Base-by-base conservation (phyloP, 2,329 filamentous ascomycete genomes). In the Microdochium nivale region DNA sequence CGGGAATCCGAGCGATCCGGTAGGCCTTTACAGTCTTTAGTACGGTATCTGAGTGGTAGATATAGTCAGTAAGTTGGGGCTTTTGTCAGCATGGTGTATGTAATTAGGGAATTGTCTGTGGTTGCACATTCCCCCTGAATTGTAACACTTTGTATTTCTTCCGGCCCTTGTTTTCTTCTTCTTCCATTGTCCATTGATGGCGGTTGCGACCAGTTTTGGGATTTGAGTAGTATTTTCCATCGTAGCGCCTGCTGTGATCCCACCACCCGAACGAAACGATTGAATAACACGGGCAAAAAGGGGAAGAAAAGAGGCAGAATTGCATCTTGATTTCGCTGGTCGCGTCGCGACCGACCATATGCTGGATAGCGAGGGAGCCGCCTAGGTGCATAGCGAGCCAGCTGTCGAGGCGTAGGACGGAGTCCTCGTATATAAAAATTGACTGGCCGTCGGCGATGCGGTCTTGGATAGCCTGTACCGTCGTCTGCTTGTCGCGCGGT, bases 321-420 rank as follows among this genome's bases (percentile, higher is more conserved):
- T 75, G 81, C 78, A 74, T 75, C 55, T 76, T 76, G 58, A 81
- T 81, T 60, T 82, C 78, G 59, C 80, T 76, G 21, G 77, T 79
- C 24, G 79, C 77, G 65, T 82, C 79, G 63, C 71, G 72, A 51
- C 79, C 79, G 3, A 81, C 75, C 77, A 81, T 83, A 66, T 84
- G 81, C 55, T 78, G 61, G 54, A 84, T 81, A 19, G 80, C 77
- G 24, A 84, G 66, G 14, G 70, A 67, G 32, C 81, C 81, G 23
- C 81, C 81, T 0, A 81, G 81, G 58, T 84, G 81, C 52, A 67
- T 73, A 51, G 75, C 62, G 57, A 83, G 71, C 81, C 81, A 85
- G 44, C 69, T 66, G 58, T 81, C 77, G 35, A 84, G 74, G 52
- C 72, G 70, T 57, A 84, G 67, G 16, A 80, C 75, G 49, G 68